Base-by-base conservation (phyloP, 1,139 yeast species). In the Yamadazyma friedrichii region DNA sequence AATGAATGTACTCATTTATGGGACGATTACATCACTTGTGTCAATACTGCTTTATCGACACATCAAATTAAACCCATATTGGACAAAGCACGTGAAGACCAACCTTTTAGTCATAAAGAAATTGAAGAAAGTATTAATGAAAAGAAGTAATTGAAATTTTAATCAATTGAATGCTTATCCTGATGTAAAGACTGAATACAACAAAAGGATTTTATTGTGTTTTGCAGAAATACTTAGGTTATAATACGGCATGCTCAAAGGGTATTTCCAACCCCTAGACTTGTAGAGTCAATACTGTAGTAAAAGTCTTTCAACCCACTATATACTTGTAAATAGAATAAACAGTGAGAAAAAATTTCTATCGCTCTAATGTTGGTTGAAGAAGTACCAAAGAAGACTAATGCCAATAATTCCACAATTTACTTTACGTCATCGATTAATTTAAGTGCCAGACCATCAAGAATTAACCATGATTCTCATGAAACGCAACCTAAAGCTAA, bases 1-100 rank as follows among this genome's bases (percentile, higher is more conserved):
- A 91, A 93, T 59, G 98, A 91, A 62, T 93, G 98, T 64, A 84
- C 88, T 41, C 93, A 84, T 37, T 77, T 88, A 35, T 93, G 97
- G 96, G 78, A 80, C 47, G 82, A 80, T 39, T 93, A 93, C 62
- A 87, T 87, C 52, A 82, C 82, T 13, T 93, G 98, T 65, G 83
- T 93, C 36, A 84, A 88, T 55, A 78, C 74, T 9, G 93, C 93
- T 27, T 69, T 88, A 50, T 80, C 82, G 28, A 77, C 74, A 45
- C 84, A 82, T 55, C 88, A 88, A 26, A 80, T 86, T 51, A 76
- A 83, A 61, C 86, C 89, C n/a, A 85, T 87, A 79, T 71, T 91
- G 43, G 96, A 88, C 48, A 93, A 88, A 53, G 96, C 96, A 1
- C 76, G 95, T 50, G 84, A 85, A 50, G 96, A 89, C 53, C 95